Base-by-base conservation (phyloP, 306 rosid species). In the Vigna radiata region DNA sequence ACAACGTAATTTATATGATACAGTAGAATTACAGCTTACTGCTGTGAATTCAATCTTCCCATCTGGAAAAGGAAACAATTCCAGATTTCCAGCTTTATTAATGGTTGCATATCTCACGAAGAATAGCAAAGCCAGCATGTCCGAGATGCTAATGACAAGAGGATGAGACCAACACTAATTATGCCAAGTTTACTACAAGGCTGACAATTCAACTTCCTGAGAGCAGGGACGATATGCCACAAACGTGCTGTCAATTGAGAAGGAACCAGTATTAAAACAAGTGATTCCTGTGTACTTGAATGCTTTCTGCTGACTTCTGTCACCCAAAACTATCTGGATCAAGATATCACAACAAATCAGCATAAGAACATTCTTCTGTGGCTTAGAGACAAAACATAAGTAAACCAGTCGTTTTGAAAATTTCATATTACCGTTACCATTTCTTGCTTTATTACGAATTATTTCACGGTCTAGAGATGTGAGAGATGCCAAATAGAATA, bases 231-330 rank as follows among this genome's bases (percentile, higher is more conserved):
- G 91, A 84, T 88, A 94, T 18, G 89, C 97, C 83, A 85, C 96
- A 69, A 95, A 92, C 36, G 97, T 88, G 65, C 83, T 79, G 67
- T 92, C 97, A 49, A 70, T 88, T 41, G 98, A 86, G 84, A 95
- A 92, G 73, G 97, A 95, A 73, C 96, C 98, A 0, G 98, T 86
- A 80, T 94, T 92, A 64, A 90, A 94, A 81, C 96, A 94, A 73
- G 97, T 88, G 72, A 88, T 90, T 84, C 97, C 98, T 58, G 91
- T 90, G 90, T 92, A 89, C 77, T 91, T 92, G 86, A 92, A 94
- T 46, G 96, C 97, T 77, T 92, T 93, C 77, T 90, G 97, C 79
- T 77, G 83, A 68, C 98, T 94, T 84, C 88, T 92, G 79, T 94
- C 97, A 72, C 93, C 96, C 55, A 90, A 75, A 16, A 90, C 88